Conservation (phyloP, 1,284 basidiomycete genomes). For the Rhodofomes roseus region DNA sequence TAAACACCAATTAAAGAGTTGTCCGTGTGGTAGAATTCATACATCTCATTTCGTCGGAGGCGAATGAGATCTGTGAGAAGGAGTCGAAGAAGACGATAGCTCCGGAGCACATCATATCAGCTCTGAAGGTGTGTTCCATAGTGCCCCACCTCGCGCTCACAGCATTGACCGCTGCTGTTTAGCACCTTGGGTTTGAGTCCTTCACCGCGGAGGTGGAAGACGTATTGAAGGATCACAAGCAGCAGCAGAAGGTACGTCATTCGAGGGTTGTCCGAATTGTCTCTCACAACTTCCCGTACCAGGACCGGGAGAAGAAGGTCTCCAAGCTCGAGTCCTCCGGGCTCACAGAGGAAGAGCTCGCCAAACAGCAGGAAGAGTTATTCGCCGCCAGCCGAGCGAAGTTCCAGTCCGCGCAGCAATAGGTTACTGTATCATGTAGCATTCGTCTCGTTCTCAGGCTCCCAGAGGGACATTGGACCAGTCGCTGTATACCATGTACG, state of each 20-base stretch:
- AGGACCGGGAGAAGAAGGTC: constrained; percentile 87
- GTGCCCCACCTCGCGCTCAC: background rate
- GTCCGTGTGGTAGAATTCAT: constrained; percentile 80
- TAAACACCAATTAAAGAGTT: constrained; percentile 11
- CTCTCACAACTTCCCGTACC: constrained; percentile 8
- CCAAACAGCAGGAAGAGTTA: constrained; percentile 84
- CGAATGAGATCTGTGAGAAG: constrained; percentile 97
- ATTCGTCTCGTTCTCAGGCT: background rate
- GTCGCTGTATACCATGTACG: constrained; percentile 19
- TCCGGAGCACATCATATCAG: constrained; percentile 93
- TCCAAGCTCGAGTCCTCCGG: constrained; percentile 90
- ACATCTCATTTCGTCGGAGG: constrained; percentile 94
- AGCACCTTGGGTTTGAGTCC: constrained; percentile 88
- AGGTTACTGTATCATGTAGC: constrained; percentile 6
- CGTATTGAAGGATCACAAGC: constrained; percentile 93
- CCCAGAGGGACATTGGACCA: constrained; percentile 17
- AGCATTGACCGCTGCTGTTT: constrained; percentile 5
- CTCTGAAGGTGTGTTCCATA: constrained; percentile 70
- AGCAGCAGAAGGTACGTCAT: constrained; percentile 79
- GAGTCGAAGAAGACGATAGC: constrained; percentile 99
- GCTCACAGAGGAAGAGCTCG: constrained; percentile 87
- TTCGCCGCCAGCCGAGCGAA: constrained; percentile 87
- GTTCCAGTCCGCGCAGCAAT: constrained; percentile 50
- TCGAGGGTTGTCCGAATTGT: constrained; percentile 11
- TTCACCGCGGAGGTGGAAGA: constrained; percentile 88